Conservation (phyloP, 768 basidiomycete genomes). For the Nidula microcarpa region DNA sequence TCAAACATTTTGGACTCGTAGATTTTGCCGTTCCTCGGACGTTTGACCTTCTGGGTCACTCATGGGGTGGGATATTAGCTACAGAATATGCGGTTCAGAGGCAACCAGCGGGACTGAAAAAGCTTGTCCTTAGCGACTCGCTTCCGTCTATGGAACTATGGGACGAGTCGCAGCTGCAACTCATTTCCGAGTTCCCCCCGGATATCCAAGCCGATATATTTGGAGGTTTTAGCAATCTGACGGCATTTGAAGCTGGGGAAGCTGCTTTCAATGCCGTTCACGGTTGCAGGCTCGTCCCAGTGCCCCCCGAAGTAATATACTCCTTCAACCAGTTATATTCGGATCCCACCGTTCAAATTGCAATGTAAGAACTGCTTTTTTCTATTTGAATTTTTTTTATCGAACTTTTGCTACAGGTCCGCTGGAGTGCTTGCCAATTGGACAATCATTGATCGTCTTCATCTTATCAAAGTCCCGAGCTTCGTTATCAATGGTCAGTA, state of each 20-base stretch:
- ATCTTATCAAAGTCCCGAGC: neutral
- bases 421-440: neutral
- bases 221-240: neutral
- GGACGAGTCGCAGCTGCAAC: neutral
- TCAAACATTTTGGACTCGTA: too few species aligned
- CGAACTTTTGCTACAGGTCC: neutral
- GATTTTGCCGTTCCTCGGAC: too few species aligned
- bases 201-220: neutral
- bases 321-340: neutral
- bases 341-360: neutral
- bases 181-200: neutral
- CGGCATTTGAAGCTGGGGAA: neutral
- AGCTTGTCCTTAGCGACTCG: neutral
- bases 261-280: neutral
- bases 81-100: neutral
- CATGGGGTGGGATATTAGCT: slow-evolving; percentile 1
- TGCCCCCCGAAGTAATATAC: neutral
- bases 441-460: neutral
- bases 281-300: neutral
- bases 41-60: neutral
- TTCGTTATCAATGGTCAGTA: neutral
- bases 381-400: neutral
- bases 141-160: neutral
- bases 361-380: neutral
- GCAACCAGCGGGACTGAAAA: neutral